phyloP scores from a whole-genome alignment of 2,329 filamentous ascomycete genomes.

The Sarocladium strictum region DNA sequence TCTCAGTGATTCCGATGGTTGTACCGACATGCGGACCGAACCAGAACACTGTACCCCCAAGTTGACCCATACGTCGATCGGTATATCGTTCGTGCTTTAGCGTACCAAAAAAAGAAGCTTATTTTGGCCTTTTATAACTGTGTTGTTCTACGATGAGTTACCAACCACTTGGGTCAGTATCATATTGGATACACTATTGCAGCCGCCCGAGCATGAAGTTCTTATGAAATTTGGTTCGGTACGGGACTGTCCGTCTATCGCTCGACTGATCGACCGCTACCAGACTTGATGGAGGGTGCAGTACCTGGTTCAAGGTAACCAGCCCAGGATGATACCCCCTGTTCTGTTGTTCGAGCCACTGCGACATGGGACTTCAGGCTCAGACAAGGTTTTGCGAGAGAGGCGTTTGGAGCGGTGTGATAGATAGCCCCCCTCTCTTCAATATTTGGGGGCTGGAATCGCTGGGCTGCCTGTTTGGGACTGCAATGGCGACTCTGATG shows the following conservation, averaged over 20 bases:
- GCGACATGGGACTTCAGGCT: too few species aligned
- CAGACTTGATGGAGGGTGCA: not conserved
- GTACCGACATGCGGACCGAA: not conserved
- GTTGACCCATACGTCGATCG: not conserved
- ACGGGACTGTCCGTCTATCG: not conserved
- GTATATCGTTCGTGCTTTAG: not conserved
- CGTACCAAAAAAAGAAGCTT: not conserved
- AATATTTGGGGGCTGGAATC: not conserved
- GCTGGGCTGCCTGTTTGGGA: not conserved
- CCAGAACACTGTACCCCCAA: not conserved
- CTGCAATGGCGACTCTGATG: not conserved
- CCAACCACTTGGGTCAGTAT: not conserved
- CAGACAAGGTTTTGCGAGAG: not conserved
- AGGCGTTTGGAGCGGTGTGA: constrained; percentile 2
- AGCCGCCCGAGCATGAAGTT: not conserved
- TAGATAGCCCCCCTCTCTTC: not conserved
- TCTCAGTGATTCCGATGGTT: not conserved
- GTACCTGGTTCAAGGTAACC: not conserved
- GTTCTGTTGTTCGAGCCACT: not conserved
- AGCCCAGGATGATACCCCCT: not conserved
- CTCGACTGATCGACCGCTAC: constrained; percentile 4
- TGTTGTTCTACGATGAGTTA: not conserved
- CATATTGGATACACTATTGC: not conserved
- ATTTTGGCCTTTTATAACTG: not conserved
- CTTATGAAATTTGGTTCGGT: constrained; percentile 1